These are phyloP conservation scores for Candida golubevii DNA, from an alignment of 805 yeast genomes.

Conservation along the genomic window DNA sequence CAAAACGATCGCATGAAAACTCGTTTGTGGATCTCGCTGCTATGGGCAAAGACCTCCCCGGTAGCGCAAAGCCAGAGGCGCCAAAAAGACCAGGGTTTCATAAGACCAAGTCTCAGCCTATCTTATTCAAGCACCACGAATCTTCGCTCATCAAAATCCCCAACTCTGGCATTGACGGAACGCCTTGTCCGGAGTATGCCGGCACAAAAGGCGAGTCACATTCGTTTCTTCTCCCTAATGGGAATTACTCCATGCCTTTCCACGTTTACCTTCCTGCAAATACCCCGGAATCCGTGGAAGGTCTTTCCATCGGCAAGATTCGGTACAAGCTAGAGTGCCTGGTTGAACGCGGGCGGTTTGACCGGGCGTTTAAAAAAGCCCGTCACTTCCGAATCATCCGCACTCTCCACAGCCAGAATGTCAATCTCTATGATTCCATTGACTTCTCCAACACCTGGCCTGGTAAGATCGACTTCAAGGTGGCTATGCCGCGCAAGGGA, in stretches of 20 bases:
- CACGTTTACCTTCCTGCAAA: conserved; percentile 41
- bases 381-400: conserved; percentile 44
- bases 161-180: conserved; percentile 38
- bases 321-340: conserved; percentile 40
- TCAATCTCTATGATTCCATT: conserved; percentile 38
- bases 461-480: conserved; percentile 47
- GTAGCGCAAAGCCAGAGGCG: conserved; percentile 7
- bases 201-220: conserved; percentile 15
- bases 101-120: conserved; percentile 32
- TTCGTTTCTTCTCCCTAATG: conserved; percentile 44
- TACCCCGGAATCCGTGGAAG: conserved; percentile 49
- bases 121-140: conserved; percentile 12
- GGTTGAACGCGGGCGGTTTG: conserved; percentile 42
- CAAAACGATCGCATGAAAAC: conserved; percentile 11
- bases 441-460: conserved; percentile 52
- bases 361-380: conserved; percentile 28
- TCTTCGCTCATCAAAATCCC: conserved; percentile 26
- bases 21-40: conserved; percentile 11
- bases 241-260: conserved; percentile 51
- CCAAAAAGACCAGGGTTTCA: conserved; percentile 23
- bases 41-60: background rate
- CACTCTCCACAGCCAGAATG: conserved; percentile 38
- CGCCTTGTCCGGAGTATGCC: conserved; percentile 25
- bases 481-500: conserved; percentile 39
- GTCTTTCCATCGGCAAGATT: conserved; percentile 39